phyloP scores from a whole-genome alignment of 1,139 yeast genomes.

The Saccharomyces hybrid region DNA sequence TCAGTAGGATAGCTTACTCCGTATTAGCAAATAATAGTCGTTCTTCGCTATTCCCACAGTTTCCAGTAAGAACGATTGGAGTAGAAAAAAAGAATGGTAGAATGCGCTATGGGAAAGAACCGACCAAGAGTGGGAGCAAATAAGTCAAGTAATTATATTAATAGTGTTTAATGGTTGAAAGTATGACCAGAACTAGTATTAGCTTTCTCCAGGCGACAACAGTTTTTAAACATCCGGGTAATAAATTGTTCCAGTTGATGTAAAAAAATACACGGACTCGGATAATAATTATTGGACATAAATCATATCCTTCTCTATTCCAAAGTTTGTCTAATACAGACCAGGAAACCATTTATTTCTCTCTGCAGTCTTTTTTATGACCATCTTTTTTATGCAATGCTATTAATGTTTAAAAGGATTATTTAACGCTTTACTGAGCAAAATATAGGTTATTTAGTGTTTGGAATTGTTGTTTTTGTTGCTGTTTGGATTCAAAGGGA shows the following conservation, averaged over 20 bases:
- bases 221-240: neutral
- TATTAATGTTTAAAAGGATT: neutral
- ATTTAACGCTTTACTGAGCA: neutral
- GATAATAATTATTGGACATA: neutral
- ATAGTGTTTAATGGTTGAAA: neutral
- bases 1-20: neutral
- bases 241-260: neutral
- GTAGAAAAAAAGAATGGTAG: too few species aligned
- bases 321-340: neutral
- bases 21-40: neutral
- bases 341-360: neutral
- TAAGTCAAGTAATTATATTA: too few species aligned
- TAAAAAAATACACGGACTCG: constrained; percentile 3
- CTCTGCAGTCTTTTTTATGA: too few species aligned
- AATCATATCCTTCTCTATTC: neutral
- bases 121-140: neutral
- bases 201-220: neutral
- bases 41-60: neutral
- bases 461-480: constrained; percentile 1
- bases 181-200: neutral
- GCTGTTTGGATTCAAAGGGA: neutral
- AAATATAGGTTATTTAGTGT: neutral
- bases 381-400: neutral
- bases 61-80: neutral
- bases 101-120: neutral